Evolutionary conservation across 2,329 filamentous ascomycete genomes (phyloP).

Genomic region (Lojkania enalia): DNA sequence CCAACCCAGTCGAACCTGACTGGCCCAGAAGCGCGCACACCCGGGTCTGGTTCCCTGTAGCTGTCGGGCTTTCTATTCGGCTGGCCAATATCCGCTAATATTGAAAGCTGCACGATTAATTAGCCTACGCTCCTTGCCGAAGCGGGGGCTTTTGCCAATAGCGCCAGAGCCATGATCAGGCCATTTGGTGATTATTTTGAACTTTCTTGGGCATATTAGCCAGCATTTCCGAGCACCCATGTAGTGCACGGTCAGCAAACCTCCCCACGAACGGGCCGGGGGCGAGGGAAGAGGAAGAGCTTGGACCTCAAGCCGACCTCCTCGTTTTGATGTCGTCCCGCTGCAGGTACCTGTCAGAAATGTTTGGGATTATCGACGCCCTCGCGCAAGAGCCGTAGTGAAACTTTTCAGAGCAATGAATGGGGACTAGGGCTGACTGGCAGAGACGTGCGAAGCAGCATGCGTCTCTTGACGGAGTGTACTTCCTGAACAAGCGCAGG

Average conservation of each 20-base stretch:
- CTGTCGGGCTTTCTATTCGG: background rate
- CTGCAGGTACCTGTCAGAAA: constrained; percentile 14
- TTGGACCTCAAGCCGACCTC: constrained; percentile 8
- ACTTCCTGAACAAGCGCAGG: background rate
- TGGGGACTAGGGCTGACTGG: constrained; percentile 10
- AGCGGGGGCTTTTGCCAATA: constrained; percentile 34
- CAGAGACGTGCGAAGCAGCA: background rate
- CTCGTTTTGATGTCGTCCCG: background rate
- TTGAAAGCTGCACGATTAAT: constrained; percentile 29
- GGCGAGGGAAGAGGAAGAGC: constrained; percentile 1
- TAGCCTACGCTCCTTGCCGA: constrained; percentile 34
- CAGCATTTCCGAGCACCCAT: constrained; percentile 25
- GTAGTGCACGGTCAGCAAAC: constrained; percentile 24
- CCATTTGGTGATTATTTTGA: constrained; percentile 34
- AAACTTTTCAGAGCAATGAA: constrained; percentile 14
- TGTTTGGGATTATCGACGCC: constrained; percentile 15
- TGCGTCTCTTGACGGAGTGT: background rate
- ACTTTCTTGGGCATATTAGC: constrained; percentile 29
- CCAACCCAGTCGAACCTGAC: constrained; percentile 1
- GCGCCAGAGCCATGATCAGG: constrained; percentile 21
- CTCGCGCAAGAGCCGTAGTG: constrained; percentile 13
- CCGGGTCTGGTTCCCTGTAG: constrained; percentile 4
- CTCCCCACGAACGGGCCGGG: constrained; percentile 12
- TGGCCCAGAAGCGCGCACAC: constrained; percentile 10
- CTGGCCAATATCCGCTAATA: constrained; percentile 22